Percentiles rank a stretch among this genome's conserved stretches.
These are phyloP conservation scores for Arctium minus DNA, from an alignment of 129 eudicot genomes.

Conservation along the genomic window DNA sequence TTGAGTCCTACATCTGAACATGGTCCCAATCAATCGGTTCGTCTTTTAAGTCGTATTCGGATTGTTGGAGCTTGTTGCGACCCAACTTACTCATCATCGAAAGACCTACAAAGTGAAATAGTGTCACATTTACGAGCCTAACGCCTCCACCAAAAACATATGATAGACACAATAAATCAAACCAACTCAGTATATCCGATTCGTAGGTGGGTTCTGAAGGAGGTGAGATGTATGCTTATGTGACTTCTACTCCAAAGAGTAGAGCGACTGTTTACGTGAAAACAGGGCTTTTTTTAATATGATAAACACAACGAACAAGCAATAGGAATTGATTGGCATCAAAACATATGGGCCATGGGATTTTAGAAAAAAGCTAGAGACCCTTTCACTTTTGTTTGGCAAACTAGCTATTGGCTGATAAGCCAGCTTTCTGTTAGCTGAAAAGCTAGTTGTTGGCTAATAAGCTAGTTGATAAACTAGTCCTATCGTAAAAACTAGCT, in stretches of 20 bases:
- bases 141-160: neutral
- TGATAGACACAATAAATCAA: neutral
- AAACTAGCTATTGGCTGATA: neutral
- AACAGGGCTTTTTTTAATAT: too few relatives aligned
- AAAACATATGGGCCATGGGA: neutral
- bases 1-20: slow-evolving; percentile 36
- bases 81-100: slow-evolving; percentile 69
- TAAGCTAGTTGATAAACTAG: neutral
- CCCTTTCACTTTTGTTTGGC: neutral
- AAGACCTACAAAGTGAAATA: slow-evolving; percentile 44
- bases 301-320: neutral
- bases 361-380: too few relatives aligned
- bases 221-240: neutral
- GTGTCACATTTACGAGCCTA: neutral
- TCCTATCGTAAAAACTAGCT: neutral
- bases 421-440: neutral
- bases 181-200: neutral
- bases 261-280: neutral
- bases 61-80: slow-evolving; percentile 44
- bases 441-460: neutral
- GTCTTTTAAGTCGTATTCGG: slow-evolving; percentile 39
- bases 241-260: neutral
- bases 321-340: neutral
- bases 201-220: neutral
- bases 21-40: slow-evolving; percentile 49